These are phyloP conservation scores for Puccinia horiana DNA, from an alignment of 1,284 basidiomycete genomes.

Conservation along the genomic window DNA sequence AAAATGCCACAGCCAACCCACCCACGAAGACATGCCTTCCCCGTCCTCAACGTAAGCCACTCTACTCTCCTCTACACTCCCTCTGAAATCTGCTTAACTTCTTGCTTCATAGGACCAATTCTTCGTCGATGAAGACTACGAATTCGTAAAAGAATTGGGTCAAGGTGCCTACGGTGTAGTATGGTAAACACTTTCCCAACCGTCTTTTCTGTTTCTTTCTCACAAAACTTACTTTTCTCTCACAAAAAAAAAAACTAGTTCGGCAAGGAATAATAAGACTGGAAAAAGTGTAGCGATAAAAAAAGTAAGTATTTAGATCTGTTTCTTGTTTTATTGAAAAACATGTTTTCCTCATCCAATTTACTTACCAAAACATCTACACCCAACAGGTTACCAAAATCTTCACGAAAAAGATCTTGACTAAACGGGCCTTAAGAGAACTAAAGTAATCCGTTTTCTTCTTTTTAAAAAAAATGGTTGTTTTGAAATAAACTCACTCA, in stretches of 20 bases:
- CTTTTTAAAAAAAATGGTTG: not conserved
- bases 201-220: not conserved
- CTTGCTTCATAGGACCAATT: constrained; percentile 61
- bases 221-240: too few relatives aligned
- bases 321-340: too few relatives aligned
- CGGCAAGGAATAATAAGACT: constrained; percentile 53
- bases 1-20: not conserved
- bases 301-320: too few relatives aligned
- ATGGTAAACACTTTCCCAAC: constrained; percentile 50
- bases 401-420: constrained; percentile 92
- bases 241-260: constrained; percentile 40
- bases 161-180: constrained; percentile 79
- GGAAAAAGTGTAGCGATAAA: constrained; percentile 75
- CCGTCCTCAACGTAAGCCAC: constrained; percentile 36
- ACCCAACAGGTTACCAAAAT: constrained; percentile 81
- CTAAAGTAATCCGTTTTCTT: constrained; percentile 68
- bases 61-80: not conserved
- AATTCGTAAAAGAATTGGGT: constrained; percentile 90
- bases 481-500: not conserved
- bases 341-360: constrained; percentile 50
- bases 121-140: constrained; percentile 85
- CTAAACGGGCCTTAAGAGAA: constrained; percentile 89
- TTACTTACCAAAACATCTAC: constrained; percentile 44
- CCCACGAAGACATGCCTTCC: constrained; percentile 33
- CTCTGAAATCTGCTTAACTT: not conserved